Percentiles rank a stretch among this genome's conserved stretches.
Evolutionary conservation across 345 rosid genomes (phyloP).

Genomic region (Eucalyptus albens): DNA sequence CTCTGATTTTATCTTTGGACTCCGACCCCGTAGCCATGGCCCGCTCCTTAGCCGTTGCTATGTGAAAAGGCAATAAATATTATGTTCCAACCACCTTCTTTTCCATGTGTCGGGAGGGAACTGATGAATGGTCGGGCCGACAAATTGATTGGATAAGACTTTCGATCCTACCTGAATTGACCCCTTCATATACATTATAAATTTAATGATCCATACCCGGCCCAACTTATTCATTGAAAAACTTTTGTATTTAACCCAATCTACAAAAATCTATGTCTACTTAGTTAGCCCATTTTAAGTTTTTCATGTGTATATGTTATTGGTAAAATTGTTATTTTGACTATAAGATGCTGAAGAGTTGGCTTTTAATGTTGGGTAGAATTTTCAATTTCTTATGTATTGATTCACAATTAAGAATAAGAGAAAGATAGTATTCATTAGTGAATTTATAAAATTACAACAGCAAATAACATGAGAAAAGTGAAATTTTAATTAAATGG

Average conservation of each 20-base stretch:
- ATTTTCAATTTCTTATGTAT: neutral
- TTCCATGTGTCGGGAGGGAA: neutral
- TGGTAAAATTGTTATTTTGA: too few species aligned
- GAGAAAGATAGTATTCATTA: neutral
- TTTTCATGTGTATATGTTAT: too few species aligned
- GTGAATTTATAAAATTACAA: neutral
- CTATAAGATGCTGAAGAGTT: neutral
- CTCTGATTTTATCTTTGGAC: neutral
- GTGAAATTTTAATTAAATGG: neutral
- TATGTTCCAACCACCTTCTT: neutral
- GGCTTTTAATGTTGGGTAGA: neutral
- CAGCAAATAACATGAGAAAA: too few species aligned
- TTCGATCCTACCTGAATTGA: too few species aligned
- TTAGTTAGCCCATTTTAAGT: too few species aligned
- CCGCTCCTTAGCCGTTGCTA: neutral
- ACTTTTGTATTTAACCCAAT: too few species aligned
- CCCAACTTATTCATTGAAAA: too few species aligned
- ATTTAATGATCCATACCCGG: too few species aligned
- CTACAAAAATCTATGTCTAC: neutral
- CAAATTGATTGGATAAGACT: too few species aligned
- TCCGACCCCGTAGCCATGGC: neutral
- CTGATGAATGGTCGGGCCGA: neutral
- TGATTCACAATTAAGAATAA: neutral
- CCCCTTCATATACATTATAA: accelerated
- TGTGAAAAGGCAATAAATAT: neutral